These are phyloP conservation scores for Phtheirospermum japonicum DNA, from an alignment of 257 asterid genomes.

Conservation along the genomic window DNA sequence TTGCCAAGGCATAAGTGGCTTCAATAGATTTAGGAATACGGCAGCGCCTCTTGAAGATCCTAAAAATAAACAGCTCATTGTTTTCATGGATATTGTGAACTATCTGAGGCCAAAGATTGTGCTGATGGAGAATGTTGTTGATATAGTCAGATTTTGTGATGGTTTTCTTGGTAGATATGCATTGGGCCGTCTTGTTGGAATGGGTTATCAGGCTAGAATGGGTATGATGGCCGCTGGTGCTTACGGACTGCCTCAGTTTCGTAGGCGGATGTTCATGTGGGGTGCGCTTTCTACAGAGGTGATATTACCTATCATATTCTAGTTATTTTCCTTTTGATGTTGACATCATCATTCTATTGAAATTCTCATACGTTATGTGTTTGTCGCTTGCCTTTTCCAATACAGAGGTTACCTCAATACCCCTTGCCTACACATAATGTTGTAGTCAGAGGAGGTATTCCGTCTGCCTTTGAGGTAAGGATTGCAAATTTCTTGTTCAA, in stretches of 20 bases:
- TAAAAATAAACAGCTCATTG: slow-evolving; percentile 58
- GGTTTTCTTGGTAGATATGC: slow-evolving; percentile 84
- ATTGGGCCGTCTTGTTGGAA: slow-evolving; percentile 55
- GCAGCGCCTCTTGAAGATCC: slow-evolving; percentile 53
- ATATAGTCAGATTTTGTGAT: slow-evolving; percentile 51
- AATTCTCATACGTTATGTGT: neutral
- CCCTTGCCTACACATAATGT: slow-evolving; percentile 82
- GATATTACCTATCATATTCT: neutral
- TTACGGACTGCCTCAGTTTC: slow-evolving; percentile 81
- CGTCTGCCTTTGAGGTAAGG: slow-evolving; percentile 66
- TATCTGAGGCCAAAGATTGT: slow-evolving; percentile 59
- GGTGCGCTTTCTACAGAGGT: slow-evolving; percentile 82
- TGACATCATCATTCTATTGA: neutral
- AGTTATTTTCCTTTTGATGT: neutral
- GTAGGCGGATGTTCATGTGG: slow-evolving; percentile 79
- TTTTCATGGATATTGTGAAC: slow-evolving; percentile 65
- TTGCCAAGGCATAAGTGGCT: slow-evolving; percentile 93
- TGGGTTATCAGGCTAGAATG: slow-evolving; percentile 68
- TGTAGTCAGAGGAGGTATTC: slow-evolving; percentile 49
- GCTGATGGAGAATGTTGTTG: slow-evolving; percentile 89
- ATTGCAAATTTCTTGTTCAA: neutral
- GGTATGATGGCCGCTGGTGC: slow-evolving; percentile 93
- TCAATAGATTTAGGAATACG: slow-evolving; percentile 58
- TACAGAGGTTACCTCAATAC: slow-evolving; percentile 67
- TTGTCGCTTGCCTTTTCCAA: slow-evolving; percentile 5